phyloP scores from a whole-genome alignment of 768 basidiomycete genomes.

The Mycena alexandri region DNA sequence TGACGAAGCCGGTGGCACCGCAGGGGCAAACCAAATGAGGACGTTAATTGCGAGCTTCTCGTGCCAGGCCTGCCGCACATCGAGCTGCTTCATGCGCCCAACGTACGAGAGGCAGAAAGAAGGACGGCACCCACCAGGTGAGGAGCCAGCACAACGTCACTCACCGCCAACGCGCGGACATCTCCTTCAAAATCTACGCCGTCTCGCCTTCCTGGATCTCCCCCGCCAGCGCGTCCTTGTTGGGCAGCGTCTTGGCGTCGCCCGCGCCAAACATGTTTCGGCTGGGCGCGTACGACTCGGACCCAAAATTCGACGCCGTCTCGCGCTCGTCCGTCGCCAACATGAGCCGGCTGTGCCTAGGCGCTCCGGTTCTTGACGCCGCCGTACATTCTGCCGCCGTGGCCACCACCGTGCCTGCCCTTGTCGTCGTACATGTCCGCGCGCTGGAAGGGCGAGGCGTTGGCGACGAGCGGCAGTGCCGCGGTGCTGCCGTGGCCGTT shows the following conservation, averaged over 20 bases:
- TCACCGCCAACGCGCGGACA: constrained; percentile 87
- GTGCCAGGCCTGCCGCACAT: constrained; percentile 91
- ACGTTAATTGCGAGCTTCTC: constrained; percentile 97
- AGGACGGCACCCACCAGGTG: constrained; percentile 92
- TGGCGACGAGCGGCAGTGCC: constrained; percentile 84
- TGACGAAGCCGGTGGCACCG: constrained; percentile 90
- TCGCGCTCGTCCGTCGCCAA: constrained; percentile 71
- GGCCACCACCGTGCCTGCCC: constrained; percentile 50
- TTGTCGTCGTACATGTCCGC: constrained; percentile 80
- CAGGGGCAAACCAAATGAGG: constrained; percentile 97
- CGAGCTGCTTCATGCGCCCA: constrained; percentile 92
- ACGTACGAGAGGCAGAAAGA: constrained; percentile 73
- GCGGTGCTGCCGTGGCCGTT: constrained; percentile 67
- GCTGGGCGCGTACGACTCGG: constrained; percentile 94
- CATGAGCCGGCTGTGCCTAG: constrained; percentile 78
- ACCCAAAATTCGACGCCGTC: constrained; percentile 84
- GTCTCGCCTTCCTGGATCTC: constrained; percentile 92
- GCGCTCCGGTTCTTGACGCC: constrained; percentile 64
- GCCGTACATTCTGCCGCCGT: constrained; percentile 81
- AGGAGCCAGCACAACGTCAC: constrained; percentile 88
- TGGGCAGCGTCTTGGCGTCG: constrained; percentile 74
- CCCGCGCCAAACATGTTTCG: constrained; percentile 95
- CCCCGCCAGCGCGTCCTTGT: constrained; percentile 88
- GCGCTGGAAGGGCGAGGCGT: constrained; percentile 87
- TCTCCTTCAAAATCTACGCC: constrained; percentile 88